Percentiles rank a stretch among this genome's conserved stretches.
These are phyloP conservation scores for Graphiopsis chlorocephala DNA, from an alignment of 2,329 filamentous ascomycete species.

Conservation along the genomic window DNA sequence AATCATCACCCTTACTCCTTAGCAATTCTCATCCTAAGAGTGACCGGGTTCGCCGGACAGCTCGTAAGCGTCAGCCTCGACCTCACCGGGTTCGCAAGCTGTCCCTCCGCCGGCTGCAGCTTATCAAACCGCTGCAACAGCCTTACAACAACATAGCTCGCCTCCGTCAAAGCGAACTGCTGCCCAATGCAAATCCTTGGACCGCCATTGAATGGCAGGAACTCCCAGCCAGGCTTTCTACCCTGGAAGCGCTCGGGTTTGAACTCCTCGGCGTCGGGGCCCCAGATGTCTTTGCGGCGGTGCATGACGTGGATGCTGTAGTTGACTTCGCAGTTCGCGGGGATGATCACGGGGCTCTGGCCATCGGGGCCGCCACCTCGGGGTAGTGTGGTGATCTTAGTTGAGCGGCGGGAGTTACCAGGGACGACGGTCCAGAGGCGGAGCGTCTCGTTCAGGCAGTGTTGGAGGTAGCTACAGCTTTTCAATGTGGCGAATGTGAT, in stretches of 20 bases:
- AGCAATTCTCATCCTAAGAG: slow-evolving; percentile 27
- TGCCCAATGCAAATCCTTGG: slow-evolving; percentile 76
- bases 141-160: slow-evolving; percentile 31
- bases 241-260: slow-evolving; percentile 36
- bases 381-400: slow-evolving; percentile 72
- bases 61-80: slow-evolving; percentile 31
- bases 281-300: slow-evolving; percentile 38
- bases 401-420: slow-evolving; percentile 70
- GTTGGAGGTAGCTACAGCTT: slow-evolving; percentile 62
- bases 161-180: slow-evolving; percentile 60
- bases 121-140: slow-evolving; percentile 33
- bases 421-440: slow-evolving; percentile 77
- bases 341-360: slow-evolving; percentile 52
- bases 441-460: slow-evolving; percentile 54
- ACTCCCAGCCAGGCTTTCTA: slow-evolving; percentile 33
- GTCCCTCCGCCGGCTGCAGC: slow-evolving; percentile 25
- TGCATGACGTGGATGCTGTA: slow-evolving; percentile 38
- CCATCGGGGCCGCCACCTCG: slow-evolving; percentile 55
- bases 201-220: slow-evolving; percentile 36
- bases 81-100: slow-evolving; percentile 22
- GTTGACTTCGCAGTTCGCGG: slow-evolving; percentile 30
- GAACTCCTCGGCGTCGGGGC: slow-evolving; percentile 40
- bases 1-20: slow-evolving; percentile 12
- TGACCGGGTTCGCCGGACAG: slow-evolving; percentile 27
- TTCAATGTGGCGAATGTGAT: slow-evolving; percentile 63